Conservation (phyloP, 2,329 filamentous ascomycete species). For the Cercospora canescens region DNA sequence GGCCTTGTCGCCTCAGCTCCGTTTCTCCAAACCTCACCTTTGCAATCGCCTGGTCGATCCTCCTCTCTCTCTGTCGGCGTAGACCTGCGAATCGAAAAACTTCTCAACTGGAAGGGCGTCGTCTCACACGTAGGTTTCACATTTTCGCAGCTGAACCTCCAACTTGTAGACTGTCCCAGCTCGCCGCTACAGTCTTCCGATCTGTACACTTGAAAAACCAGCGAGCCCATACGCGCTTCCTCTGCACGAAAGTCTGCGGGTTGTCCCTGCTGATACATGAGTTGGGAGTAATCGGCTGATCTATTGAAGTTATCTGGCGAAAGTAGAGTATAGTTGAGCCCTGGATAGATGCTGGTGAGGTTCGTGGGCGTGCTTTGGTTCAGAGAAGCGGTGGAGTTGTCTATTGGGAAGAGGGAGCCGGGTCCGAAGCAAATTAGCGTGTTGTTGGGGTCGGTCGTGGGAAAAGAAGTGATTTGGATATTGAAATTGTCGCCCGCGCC, state of each 20-base stretch:
- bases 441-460: not conserved
- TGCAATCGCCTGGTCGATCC: not conserved
- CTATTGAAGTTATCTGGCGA: not conserved
- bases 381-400: not conserved
- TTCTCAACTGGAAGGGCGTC: not conserved
- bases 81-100: not conserved
- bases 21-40: not conserved
- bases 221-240: not conserved
- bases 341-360: not conserved
- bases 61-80: not conserved
- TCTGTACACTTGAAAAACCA: not conserved
- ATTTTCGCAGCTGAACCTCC: not conserved
- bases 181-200: not conserved
- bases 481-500: not conserved
- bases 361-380: not conserved
- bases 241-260: not conserved
- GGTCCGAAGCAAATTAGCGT: not conserved
- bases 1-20: not conserved
- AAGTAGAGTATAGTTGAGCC: not conserved
- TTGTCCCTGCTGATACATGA: not conserved
- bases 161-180: not conserved
- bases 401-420: not conserved
- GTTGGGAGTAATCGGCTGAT: not conserved
- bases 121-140: not conserved
- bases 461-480: not conserved